A percentile compares a stretch with the other conserved stretches of the same genome.
phyloP scores from a whole-genome alignment of 2,329 filamentous ascomycete genomes.

The Penicillium sp. region DNA sequence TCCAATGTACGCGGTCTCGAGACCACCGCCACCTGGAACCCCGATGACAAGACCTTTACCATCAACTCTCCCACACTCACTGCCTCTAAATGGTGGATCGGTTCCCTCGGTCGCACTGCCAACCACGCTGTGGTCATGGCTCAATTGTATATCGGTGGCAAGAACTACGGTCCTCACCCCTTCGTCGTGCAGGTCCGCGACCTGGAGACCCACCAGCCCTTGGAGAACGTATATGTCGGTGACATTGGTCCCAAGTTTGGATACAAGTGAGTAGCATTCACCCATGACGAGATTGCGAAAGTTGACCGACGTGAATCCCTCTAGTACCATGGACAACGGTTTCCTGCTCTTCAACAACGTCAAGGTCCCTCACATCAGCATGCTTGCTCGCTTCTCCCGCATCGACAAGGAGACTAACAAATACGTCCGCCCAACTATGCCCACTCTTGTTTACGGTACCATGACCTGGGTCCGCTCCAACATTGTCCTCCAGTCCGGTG shows the following conservation, averaged over 20 bases:
- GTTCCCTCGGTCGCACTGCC: slow-evolving; percentile 72
- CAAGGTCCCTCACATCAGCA: slow-evolving; percentile 72
- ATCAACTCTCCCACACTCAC: slow-evolving; percentile 74
- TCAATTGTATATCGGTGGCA: slow-evolving; percentile 69
- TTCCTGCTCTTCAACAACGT: slow-evolving; percentile 76
- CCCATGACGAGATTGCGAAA: background rate
- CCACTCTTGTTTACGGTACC: slow-evolving; percentile 72
- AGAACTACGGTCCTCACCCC: slow-evolving; percentile 71
- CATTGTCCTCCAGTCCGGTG: slow-evolving; percentile 73
- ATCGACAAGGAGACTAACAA: slow-evolving; percentile 69
- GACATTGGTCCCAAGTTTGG: slow-evolving; percentile 81
- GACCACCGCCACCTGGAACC: slow-evolving; percentile 73
- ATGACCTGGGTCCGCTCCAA: slow-evolving; percentile 73
- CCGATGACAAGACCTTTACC: slow-evolving; percentile 71
- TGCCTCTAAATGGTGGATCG: slow-evolving; percentile 84
- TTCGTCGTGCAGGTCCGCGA: slow-evolving; percentile 76
- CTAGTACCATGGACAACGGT: slow-evolving; percentile 74
- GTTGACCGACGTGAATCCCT: background rate
- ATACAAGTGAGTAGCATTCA: slow-evolving; percentile 57
- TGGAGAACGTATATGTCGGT: slow-evolving; percentile 71
- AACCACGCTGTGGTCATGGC: slow-evolving; percentile 80
- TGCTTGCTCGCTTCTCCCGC: slow-evolving; percentile 70
- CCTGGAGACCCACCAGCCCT: slow-evolving; percentile 66
- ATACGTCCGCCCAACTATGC: slow-evolving; percentile 67
- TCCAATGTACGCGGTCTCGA: slow-evolving; percentile 74